These are phyloP conservation scores for California macrophylla DNA, from an alignment of 441 rosid species.

Conservation along the genomic window DNA sequence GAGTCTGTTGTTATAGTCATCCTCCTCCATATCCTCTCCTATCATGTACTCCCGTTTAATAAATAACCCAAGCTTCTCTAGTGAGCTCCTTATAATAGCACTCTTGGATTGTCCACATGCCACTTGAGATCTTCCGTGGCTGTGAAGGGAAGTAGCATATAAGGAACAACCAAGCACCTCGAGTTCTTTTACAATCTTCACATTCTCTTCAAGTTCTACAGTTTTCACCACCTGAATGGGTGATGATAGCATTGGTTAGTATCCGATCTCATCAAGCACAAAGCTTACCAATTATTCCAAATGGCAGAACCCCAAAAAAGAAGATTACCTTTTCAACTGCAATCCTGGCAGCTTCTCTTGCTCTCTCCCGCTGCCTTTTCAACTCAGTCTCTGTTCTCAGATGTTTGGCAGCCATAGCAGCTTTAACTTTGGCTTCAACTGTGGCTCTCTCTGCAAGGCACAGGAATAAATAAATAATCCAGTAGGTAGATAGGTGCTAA, in stretches of 20 bases:
- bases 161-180: conserved; percentile 44
- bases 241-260: background rate
- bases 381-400: conserved; percentile 42
- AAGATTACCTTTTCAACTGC: conserved; percentile 42
- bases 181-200: conserved; percentile 40
- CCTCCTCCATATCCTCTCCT: conserved; percentile 31
- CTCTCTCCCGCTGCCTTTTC: conserved; percentile 46
- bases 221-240: conserved; percentile 48
- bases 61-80: conserved; percentile 38
- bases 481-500: background rate
- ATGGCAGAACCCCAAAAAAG: background rate
- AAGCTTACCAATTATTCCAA: background rate
- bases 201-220: conserved; percentile 44
- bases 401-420: conserved; percentile 49
- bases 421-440: conserved; percentile 59
- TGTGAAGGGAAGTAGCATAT: conserved; percentile 13
- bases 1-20: conserved; percentile 17
- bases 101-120: conserved; percentile 22
- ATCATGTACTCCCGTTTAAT: conserved; percentile 29
- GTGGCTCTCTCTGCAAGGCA: conserved; percentile 46
- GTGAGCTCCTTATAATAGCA: conserved; percentile 18
- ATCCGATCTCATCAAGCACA: background rate
- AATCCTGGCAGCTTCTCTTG: conserved; percentile 57
- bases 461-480: background rate
- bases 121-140: conserved; percentile 13